A percentile compares a stretch with the other conserved stretches of the same genome.
phyloP scores from a whole-genome alignment of 2,329 filamentous ascomycete genomes.

The Esteya vermicola region DNA sequence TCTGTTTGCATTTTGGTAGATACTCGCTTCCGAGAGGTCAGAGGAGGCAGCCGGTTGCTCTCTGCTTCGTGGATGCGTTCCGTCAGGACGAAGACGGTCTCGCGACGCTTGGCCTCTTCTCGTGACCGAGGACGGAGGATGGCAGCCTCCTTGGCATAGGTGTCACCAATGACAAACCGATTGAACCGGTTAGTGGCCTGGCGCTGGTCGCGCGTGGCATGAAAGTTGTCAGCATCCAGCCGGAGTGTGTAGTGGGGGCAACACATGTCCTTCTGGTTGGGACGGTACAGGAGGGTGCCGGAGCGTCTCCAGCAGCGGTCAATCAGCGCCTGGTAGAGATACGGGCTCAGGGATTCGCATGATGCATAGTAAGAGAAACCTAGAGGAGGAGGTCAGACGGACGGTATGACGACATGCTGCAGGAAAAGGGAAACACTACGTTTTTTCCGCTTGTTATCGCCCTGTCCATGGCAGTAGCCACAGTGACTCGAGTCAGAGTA shows the following conservation, averaged over 20 bases:
- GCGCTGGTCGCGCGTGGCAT: slow-evolving; percentile 56
- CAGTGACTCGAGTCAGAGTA: slow-evolving; percentile 7
- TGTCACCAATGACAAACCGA: slow-evolving; percentile 51
- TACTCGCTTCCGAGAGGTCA: neutral
- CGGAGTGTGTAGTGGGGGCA: slow-evolving; percentile 85
- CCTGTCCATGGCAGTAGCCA: slow-evolving; percentile 7
- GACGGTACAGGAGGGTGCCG: slow-evolving; percentile 58
- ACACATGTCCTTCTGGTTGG: slow-evolving; percentile 65
- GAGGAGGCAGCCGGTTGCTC: slow-evolving; percentile 25
- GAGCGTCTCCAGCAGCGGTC: slow-evolving; percentile 69
- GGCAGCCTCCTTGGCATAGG: slow-evolving; percentile 50
- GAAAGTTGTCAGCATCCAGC: slow-evolving; percentile 51
- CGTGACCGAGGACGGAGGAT: slow-evolving; percentile 52
- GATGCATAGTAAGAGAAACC: slow-evolving; percentile 61
- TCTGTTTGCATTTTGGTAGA: neutral
- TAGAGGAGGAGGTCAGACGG: slow-evolving; percentile 18
- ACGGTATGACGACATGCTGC: too few relatives aligned
- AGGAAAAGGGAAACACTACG: slow-evolving; percentile 1
- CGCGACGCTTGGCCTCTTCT: slow-evolving; percentile 47
- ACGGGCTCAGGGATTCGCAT: slow-evolving; percentile 44
- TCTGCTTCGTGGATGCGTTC: slow-evolving; percentile 60
- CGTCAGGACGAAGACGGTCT: slow-evolving; percentile 52
- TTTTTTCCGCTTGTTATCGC: slow-evolving; percentile 2
- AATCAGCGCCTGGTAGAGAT: slow-evolving; percentile 57
- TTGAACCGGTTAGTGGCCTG: slow-evolving; percentile 64